Conservation (phyloP, 768 basidiomycete species). For the Suillus clintonianus region DNA sequence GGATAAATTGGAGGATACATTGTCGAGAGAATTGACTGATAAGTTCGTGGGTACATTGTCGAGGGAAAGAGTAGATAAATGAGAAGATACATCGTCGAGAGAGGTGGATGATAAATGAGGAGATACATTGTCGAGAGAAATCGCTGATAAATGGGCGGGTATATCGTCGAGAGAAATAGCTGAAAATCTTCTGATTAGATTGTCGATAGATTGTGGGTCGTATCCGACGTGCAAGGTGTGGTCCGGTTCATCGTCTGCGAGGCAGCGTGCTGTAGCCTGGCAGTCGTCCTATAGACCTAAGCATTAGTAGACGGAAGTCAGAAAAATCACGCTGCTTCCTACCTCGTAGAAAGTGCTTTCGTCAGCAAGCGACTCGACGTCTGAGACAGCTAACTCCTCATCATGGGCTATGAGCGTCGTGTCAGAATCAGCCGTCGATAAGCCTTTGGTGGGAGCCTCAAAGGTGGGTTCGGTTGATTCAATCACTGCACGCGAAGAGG, state of each 20-base stretch:
- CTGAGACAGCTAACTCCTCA: neutral
- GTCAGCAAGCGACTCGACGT: neutral
- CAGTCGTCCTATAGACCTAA: neutral
- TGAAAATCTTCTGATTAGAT: neutral
- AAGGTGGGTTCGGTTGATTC: neutral
- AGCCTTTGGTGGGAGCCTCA: neutral
- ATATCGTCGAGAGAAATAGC: neutral
- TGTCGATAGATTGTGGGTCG: neutral
- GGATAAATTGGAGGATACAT: neutral
- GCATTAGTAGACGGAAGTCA: neutral
- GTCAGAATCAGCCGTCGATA: neutral
- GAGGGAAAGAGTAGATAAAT: neutral
- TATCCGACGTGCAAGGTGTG: neutral
- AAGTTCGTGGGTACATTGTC: neutral
- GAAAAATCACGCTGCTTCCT: neutral
- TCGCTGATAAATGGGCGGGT: too few relatives aligned
- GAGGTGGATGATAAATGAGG: too few relatives aligned
- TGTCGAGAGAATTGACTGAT: neutral
- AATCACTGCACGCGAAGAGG: neutral
- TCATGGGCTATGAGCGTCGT: neutral
- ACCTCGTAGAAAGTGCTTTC: neutral
- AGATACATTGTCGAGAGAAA: too few relatives aligned
- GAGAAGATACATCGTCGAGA: neutral
- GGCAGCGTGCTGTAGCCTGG: neutral
- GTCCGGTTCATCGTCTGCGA: neutral